Percentiles rank a stretch among this genome's conserved stretches.
Conservation (phyloP, 2,329 filamentous ascomycete species). For the Phoma sp. region DNA sequence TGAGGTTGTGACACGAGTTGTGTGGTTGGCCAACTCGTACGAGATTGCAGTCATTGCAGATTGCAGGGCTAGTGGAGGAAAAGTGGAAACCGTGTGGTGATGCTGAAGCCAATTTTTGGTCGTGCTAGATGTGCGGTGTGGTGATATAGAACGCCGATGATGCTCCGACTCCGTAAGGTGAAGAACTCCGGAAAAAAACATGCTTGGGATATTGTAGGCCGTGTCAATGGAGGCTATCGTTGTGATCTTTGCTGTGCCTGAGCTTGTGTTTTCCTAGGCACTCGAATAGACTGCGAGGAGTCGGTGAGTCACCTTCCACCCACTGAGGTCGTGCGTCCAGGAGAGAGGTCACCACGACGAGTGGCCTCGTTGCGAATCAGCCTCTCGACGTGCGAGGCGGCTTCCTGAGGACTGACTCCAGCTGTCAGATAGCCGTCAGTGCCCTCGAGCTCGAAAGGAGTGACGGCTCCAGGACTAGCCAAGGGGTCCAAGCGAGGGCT, state of each 20-base stretch:
- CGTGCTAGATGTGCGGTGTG: constrained; percentile 11
- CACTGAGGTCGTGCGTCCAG: constrained; percentile 36
- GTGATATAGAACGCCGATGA: constrained; percentile 43
- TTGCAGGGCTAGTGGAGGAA: constrained; percentile 3
- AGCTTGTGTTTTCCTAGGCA: constrained; percentile 9
- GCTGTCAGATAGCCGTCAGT: constrained; percentile 55
- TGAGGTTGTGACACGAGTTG: constrained; percentile 15
- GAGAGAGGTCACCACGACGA: constrained; percentile 45
- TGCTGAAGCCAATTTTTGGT: constrained; percentile 17
- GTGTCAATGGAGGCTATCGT: constrained; percentile 1
- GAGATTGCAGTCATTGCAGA: constrained; percentile 6
- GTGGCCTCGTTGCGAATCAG: constrained; percentile 55
- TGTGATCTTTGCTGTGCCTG: constrained; percentile 9
- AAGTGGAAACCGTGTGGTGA: constrained; percentile 17
- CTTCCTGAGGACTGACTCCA: constrained; percentile 49
- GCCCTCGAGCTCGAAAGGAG: constrained; percentile 58
- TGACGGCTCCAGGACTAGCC: constrained; percentile 60
- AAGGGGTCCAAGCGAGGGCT: constrained; percentile 58
- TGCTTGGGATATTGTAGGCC: constrained; percentile 1
- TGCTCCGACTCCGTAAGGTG: constrained; percentile 32
- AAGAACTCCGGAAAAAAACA: constrained; percentile 17
- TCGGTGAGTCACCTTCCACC: constrained; percentile 42
- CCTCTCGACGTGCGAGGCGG: constrained; percentile 52
- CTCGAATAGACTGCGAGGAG: constrained; percentile 8
- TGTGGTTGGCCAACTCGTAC: neutral